Percentiles rank a stretch among this genome's conserved stretches.
These are phyloP conservation scores for Aphanomyces cochlioides DNA, from an alignment of 352 stramenopile species.

Conservation along the genomic window DNA sequence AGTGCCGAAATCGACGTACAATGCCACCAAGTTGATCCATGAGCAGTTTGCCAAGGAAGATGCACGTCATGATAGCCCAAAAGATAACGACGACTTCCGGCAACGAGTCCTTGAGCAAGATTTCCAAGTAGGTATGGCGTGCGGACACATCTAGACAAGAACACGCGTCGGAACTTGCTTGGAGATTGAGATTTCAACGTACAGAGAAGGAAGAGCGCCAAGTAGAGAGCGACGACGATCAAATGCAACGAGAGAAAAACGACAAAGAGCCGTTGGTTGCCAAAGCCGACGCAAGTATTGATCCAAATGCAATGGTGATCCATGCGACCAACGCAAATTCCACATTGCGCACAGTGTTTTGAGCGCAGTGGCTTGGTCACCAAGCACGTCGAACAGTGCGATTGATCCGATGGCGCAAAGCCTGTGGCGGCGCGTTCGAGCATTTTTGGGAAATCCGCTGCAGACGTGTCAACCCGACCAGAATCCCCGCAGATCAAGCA, in stretches of 20 bases:
- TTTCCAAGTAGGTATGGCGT: constrained; percentile 41
- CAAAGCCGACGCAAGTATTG: constrained; percentile 74
- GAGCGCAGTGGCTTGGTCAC: constrained; percentile 65
- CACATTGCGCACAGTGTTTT: constrained; percentile 76
- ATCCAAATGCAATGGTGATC: constrained; percentile 88
- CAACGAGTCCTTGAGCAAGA: constrained; percentile 48
- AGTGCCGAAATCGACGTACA: neutral
- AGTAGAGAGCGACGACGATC: constrained; percentile 45
- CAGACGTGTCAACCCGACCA: neutral
- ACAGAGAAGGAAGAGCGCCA: constrained; percentile 45
- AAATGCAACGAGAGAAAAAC: constrained; percentile 69
- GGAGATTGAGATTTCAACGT: constrained; percentile 1
- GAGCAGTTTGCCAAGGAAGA: constrained; percentile 56
- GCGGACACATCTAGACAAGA: constrained; percentile 54
- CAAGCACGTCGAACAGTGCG: constrained; percentile 68
- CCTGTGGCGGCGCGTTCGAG: constrained; percentile 45
- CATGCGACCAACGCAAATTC: constrained; percentile 74
- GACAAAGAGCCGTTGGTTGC: constrained; percentile 78
- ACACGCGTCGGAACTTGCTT: constrained; percentile 38
- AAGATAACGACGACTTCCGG: constrained; percentile 57
- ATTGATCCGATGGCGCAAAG: constrained; percentile 40
- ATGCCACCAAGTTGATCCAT: constrained; percentile 64
- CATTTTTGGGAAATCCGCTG: constrained; percentile 34
- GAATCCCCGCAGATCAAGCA: constrained; percentile 1
- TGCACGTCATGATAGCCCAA: constrained; percentile 48